Evolutionary conservation across 1,284 basidiomycete genomes (phyloP).

Genomic region (Cutaneotrichosporon sp.): DNA sequence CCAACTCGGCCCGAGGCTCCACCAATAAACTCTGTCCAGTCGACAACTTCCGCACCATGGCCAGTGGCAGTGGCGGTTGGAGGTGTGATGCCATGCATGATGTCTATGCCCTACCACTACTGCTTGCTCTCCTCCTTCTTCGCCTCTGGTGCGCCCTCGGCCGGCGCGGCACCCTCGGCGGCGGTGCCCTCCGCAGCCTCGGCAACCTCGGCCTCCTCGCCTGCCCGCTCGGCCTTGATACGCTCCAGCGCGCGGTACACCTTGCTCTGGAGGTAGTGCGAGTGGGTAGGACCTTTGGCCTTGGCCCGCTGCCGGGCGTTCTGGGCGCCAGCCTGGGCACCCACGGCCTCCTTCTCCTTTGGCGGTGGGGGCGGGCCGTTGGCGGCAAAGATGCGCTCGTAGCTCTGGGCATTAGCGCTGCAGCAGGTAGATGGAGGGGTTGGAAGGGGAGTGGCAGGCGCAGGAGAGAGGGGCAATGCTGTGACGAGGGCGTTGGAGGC

Average conservation of each 20-base stretch:
- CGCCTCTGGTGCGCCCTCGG: slow-evolving; percentile 13
- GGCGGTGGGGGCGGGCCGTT: slow-evolving; percentile 69
- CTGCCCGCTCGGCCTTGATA: slow-evolving; percentile 59
- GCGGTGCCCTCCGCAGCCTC: slow-evolving; percentile 24
- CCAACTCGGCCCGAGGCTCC: neutral
- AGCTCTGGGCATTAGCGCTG: slow-evolving; percentile 63
- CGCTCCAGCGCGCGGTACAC: slow-evolving; percentile 91
- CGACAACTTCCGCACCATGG: neutral
- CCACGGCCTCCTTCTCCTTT: slow-evolving; percentile 55
- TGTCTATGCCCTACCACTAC: slow-evolving; percentile 10
- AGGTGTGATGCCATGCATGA: slow-evolving; percentile 12
- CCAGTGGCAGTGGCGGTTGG: neutral
- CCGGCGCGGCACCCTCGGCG: slow-evolving; percentile 22
- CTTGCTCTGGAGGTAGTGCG: slow-evolving; percentile 95
- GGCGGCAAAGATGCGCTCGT: slow-evolving; percentile 88
- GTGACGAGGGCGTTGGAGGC: too few relatives aligned
- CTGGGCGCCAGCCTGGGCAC: slow-evolving; percentile 10
- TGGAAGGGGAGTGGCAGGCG: too few relatives aligned
- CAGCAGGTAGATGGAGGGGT: too few relatives aligned
- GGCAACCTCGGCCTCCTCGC: slow-evolving; percentile 24
- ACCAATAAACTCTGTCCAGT: neutral
- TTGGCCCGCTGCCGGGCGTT: slow-evolving; percentile 15
- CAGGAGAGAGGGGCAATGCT: too few relatives aligned
- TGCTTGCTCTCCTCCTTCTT: slow-evolving; percentile 4
- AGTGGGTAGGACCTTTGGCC: slow-evolving; percentile 56